These are phyloP conservation scores for Casaregolazyma suthepensis DNA, from an alignment of 1,139 yeast genomes.

Conservation along the genomic window DNA sequence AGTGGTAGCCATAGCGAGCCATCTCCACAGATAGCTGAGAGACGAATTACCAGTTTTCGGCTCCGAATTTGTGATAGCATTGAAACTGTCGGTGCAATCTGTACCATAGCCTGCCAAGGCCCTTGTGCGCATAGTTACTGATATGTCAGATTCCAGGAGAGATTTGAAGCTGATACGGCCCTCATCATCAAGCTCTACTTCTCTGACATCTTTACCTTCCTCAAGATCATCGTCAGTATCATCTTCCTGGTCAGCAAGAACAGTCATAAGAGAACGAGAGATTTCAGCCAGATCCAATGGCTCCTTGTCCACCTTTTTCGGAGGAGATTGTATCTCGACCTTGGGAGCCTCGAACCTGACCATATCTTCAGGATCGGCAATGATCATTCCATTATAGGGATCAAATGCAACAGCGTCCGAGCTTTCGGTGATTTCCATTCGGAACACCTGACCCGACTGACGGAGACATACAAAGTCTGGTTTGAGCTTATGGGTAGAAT, in stretches of 20 bases:
- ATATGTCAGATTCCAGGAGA: constrained; percentile 31
- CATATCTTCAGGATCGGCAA: constrained; percentile 59
- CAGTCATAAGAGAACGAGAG: constrained; percentile 6
- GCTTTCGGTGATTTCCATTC: constrained; percentile 70
- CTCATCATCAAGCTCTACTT: constrained; percentile 20
- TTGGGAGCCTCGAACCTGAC: constrained; percentile 22
- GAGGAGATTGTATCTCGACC: not conserved
- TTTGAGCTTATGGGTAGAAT: constrained; percentile 36
- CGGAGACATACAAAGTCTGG: constrained; percentile 77
- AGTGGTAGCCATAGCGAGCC: constrained; percentile 70
- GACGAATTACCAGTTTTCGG: constrained; percentile 43
- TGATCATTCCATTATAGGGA: constrained; percentile 62
- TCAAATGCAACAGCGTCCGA: constrained; percentile 61
- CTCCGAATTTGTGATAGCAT: constrained; percentile 43
- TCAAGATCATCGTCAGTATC: constrained; percentile 22
- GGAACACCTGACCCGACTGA: constrained; percentile 79
- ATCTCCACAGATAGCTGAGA: constrained; percentile 78
- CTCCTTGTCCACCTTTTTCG: not conserved
- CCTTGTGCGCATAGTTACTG: constrained; percentile 51
- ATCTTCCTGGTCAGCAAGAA: constrained; percentile 12
- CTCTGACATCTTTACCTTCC: constrained; percentile 18
- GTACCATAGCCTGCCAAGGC: constrained; percentile 71
- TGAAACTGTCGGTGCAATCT: constrained; percentile 60
- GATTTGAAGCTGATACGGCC: constrained; percentile 21
- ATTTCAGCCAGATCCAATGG: not conserved